Evolutionary conservation across 768 basidiomycete genomes (phyloP).

Genomic region (Agrocybe pediades): DNA sequence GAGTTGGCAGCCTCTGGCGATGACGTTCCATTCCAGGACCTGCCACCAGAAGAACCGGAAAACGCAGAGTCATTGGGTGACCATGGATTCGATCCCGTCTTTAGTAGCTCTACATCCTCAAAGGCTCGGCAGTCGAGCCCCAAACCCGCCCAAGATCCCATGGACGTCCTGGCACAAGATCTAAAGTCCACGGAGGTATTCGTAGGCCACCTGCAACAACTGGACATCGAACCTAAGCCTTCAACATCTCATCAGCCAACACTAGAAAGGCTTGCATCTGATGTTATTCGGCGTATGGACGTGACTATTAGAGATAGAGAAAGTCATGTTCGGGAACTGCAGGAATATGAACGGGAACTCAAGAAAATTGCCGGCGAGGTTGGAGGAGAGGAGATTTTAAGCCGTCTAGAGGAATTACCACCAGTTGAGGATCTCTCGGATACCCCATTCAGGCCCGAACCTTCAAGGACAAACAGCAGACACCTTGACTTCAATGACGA

Average conservation of each 20-base stretch:
- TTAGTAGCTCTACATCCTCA: slow-evolving; percentile 38
- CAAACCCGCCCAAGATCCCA: slow-evolving; percentile 57
- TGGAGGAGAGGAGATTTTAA: slow-evolving; percentile 73
- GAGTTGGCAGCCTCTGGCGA: slow-evolving; percentile 33
- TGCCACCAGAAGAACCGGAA: slow-evolving; percentile 29
- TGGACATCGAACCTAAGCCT: slow-evolving; percentile 56
- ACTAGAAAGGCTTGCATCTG: slow-evolving; percentile 73
- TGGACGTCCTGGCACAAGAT: slow-evolving; percentile 72
- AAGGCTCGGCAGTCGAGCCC: slow-evolving; percentile 28
- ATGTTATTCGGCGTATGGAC: slow-evolving; percentile 77
- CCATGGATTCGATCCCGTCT: slow-evolving; percentile 40
- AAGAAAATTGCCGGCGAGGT: slow-evolving; percentile 75
- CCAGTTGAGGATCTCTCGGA: slow-evolving; percentile 47
- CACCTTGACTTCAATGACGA: slow-evolving; percentile 30
- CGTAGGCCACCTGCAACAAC: slow-evolving; percentile 65
- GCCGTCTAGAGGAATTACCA: slow-evolving; percentile 65
- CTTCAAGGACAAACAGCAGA: slow-evolving; percentile 24
- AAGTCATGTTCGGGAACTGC: slow-evolving; percentile 75
- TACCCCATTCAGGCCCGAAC: slow-evolving; percentile 21
- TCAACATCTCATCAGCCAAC: slow-evolving; percentile 39
- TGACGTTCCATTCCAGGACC: slow-evolving; percentile 30
- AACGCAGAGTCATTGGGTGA: slow-evolving; percentile 27
- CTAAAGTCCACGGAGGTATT: slow-evolving; percentile 79
- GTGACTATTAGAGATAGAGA: slow-evolving; percentile 78
- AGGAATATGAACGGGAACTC: slow-evolving; percentile 80